These are phyloP conservation scores for Trametes cingulata DNA, from an alignment of 768 basidiomycete genomes.

Conservation along the genomic window DNA sequence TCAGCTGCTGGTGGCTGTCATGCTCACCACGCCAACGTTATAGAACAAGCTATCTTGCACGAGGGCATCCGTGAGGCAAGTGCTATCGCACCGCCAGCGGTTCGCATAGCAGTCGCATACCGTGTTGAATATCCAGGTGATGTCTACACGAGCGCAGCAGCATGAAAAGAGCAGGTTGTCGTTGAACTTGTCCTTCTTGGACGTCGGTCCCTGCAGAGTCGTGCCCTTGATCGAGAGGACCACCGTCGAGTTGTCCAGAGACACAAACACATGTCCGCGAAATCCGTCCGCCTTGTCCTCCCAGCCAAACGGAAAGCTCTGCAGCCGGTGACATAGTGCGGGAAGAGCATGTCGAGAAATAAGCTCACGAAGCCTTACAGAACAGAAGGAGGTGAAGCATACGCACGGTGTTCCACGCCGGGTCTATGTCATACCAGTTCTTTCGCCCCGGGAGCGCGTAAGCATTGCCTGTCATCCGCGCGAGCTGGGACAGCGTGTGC, in stretches of 20 bases:
- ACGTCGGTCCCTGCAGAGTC: slow-evolving; percentile 80
- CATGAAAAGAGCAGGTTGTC: slow-evolving; percentile 90
- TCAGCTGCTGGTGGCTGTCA: not conserved
- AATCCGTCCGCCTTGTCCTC: slow-evolving; percentile 71
- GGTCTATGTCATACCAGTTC: slow-evolving; percentile 83
- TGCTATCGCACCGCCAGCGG: slow-evolving; percentile 71
- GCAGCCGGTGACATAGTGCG: not conserved
- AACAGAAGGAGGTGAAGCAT: not conserved
- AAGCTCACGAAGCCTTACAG: slow-evolving; percentile 5
- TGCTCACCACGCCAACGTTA: slow-evolving; percentile 71
- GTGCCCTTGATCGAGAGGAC: slow-evolving; percentile 92
- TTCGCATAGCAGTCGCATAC: slow-evolving; percentile 87
- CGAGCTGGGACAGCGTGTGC: slow-evolving; percentile 80
- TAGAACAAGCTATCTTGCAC: slow-evolving; percentile 93
- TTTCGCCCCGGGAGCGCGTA: slow-evolving; percentile 71
- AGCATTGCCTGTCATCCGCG: slow-evolving; percentile 86
- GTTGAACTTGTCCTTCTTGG: slow-evolving; percentile 90
- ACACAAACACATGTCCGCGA: slow-evolving; percentile 86
- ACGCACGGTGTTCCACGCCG: slow-evolving; percentile 61
- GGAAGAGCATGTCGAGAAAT: not conserved
- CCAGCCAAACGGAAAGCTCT: slow-evolving; percentile 86
- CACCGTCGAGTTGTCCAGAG: slow-evolving; percentile 76
- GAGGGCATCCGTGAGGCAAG: slow-evolving; percentile 82
- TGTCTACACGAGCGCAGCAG: slow-evolving; percentile 89
- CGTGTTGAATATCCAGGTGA: slow-evolving; percentile 81